These are phyloP conservation scores for Botrytis fragariae DNA, from an alignment of 2,329 filamentous ascomycete genomes.

Conservation along the genomic window DNA sequence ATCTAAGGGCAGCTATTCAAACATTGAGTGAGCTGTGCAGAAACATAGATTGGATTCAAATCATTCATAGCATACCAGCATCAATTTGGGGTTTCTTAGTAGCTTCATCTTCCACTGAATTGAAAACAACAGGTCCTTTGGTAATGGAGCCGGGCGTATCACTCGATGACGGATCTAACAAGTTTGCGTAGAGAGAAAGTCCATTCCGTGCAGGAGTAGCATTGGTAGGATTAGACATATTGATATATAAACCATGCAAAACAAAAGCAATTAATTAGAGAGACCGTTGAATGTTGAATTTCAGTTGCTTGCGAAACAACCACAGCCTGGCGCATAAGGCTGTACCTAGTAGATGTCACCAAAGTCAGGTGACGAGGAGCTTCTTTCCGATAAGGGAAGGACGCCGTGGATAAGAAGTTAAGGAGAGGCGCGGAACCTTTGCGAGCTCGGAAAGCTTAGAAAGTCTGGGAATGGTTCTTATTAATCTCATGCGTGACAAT, in stretches of 20 bases:
- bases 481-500: neutral
- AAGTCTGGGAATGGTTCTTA: neutral
- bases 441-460: neutral
- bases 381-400: neutral
- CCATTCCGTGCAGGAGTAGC: conserved; percentile 42
- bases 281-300: neutral
- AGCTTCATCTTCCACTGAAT: conserved; percentile 46
- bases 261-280: conserved; percentile 9
- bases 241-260: neutral
- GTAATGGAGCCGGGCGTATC: conserved; percentile 61
- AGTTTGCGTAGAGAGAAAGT: conserved; percentile 80
- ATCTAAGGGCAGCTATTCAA: conserved; percentile 64
- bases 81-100: conserved; percentile 59
- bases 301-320: conserved; percentile 16
- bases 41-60: conserved; percentile 33
- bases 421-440: conserved; percentile 1
- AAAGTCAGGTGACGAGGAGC: neutral
- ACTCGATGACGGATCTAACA: conserved; percentile 63
- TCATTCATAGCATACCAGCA: conserved; percentile 54
- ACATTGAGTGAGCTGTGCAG: conserved; percentile 46
- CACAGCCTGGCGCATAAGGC: conserved; percentile 23
- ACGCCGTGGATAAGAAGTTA: conserved; percentile 1
- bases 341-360: neutral
- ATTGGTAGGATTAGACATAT: conserved; percentile 35
- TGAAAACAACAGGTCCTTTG: conserved; percentile 71